These are phyloP conservation scores for Multifurca ochricompacta DNA, from an alignment of 768 basidiomycete species.

Conservation along the genomic window DNA sequence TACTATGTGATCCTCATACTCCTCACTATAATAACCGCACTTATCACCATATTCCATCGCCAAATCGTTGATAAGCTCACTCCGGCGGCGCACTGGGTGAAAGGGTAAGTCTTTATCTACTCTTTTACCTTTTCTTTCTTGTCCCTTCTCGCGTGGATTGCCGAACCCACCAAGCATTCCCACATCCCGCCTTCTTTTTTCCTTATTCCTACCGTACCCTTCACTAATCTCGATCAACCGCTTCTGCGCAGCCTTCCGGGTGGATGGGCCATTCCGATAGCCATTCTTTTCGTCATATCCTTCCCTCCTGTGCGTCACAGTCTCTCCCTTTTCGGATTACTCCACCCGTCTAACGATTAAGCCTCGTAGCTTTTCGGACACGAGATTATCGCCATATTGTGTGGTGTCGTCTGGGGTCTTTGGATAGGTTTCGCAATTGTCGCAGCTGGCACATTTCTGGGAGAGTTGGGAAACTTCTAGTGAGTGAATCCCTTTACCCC, in stretches of 20 bases:
- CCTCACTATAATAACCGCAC: slow-evolving; percentile 30
- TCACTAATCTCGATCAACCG: not conserved
- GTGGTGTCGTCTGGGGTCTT: slow-evolving; percentile 86
- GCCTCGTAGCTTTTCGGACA: slow-evolving; percentile 74
- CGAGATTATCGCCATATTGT: slow-evolving; percentile 82
- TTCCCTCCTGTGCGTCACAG: slow-evolving; percentile 64
- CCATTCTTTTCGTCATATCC: slow-evolving; percentile 71
- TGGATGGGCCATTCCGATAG: slow-evolving; percentile 78
- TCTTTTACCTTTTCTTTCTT: not conserved
- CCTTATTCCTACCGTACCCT: not conserved
- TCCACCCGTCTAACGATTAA: not conserved
- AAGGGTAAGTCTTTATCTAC: slow-evolving; percentile 36
- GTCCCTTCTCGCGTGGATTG: not conserved
- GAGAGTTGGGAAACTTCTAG: slow-evolving; percentile 87
- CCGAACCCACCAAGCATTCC: not conserved
- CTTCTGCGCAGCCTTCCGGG: slow-evolving; percentile 35
- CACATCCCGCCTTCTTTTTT: slow-evolving; percentile 15
- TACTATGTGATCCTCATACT: slow-evolving; percentile 28
- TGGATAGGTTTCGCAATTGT: slow-evolving; percentile 86
- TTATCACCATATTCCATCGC: slow-evolving; percentile 39
- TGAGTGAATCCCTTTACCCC: slow-evolving; percentile 31
- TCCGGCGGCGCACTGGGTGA: slow-evolving; percentile 58
- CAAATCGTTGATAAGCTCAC: slow-evolving; percentile 62
- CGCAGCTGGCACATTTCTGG: slow-evolving; percentile 72
- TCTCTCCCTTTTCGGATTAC: not conserved